Conservation (phyloP, 208 protist genomes). For the Angomonas ambiguus region DNA sequence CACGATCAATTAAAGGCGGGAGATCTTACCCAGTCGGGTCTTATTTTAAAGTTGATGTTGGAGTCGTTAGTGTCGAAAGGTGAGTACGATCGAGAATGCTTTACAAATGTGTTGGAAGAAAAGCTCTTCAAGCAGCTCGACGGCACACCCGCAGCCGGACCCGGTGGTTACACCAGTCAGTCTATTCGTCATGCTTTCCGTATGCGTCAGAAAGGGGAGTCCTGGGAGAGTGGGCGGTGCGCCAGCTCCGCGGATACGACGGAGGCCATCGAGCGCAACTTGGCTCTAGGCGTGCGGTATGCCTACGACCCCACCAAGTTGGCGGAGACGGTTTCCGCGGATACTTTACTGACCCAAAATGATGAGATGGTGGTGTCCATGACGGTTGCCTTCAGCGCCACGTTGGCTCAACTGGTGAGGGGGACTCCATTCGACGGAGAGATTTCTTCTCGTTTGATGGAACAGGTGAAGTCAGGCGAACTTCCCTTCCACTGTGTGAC, state of each 20-base stretch:
- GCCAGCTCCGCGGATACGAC: slow-evolving; percentile 29
- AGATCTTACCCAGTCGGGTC: slow-evolving; percentile 26
- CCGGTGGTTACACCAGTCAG: slow-evolving; percentile 33
- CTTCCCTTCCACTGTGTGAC: slow-evolving; percentile 33
- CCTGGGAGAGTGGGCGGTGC: slow-evolving; percentile 17
- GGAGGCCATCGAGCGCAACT: slow-evolving; percentile 24
- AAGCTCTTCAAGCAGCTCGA: slow-evolving; percentile 22
- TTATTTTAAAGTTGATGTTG: slow-evolving; percentile 30
- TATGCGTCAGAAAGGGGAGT: slow-evolving; percentile 18
- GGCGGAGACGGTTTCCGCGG: slow-evolving; percentile 18
- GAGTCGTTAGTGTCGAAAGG: slow-evolving; percentile 18
- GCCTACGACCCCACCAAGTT: slow-evolving; percentile 13
- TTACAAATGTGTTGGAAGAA: slow-evolving; percentile 23
- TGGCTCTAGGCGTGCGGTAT: slow-evolving; percentile 24
- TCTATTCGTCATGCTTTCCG: slow-evolving; percentile 24
- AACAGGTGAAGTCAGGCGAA: slow-evolving; percentile 18
- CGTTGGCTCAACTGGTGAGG: slow-evolving; percentile 24
- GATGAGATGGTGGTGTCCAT: slow-evolving; percentile 33
- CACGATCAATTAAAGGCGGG: slow-evolving; percentile 28
- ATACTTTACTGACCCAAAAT: slow-evolving; percentile 26
- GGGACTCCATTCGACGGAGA: slow-evolving; percentile 20
- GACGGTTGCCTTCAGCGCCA: slow-evolving; percentile 32
- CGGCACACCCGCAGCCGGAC: slow-evolving; percentile 19
- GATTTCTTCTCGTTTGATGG: slow-evolving; percentile 23
- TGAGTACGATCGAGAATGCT: slow-evolving; percentile 16